Percentiles rank a stretch among this genome's conserved stretches.
Conservation (phyloP, 306 rosid species). For the barrel medic (Medicago truncatula) region MtrunA17r5.0-ANR NC_053045.1:51291001-51291500, state of each 20-base stretch:
- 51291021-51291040: conserved; percentile 94
- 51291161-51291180: conserved; percentile 99
- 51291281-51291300: neutral
- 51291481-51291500: conserved; percentile 79
- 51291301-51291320: neutral
- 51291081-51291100: conserved; percentile 82
- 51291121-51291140: conserved; percentile 99
- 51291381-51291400: conserved; percentile 3
- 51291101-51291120: conserved; percentile 99
- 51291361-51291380: neutral
- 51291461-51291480: conserved; percentile 75
- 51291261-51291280: conserved; percentile 13
- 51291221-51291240: conserved; percentile 99
- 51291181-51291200: conserved; percentile 99
- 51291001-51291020: conserved; percentile 99
- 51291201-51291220: conserved; percentile 99
- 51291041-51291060: conserved; percentile 91
- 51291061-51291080: conserved; percentile 64
- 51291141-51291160: conserved; percentile 99
- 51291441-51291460: conserved; percentile 95
- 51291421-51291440: conserved; percentile 87
- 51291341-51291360: neutral
- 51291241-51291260: conserved; percentile 56
- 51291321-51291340: neutral
- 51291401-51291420: conserved; percentile 65